Base-by-base conservation (phyloP, 495 filamentous ascomycete genomes). In the Penicillium desertorum region DNA sequence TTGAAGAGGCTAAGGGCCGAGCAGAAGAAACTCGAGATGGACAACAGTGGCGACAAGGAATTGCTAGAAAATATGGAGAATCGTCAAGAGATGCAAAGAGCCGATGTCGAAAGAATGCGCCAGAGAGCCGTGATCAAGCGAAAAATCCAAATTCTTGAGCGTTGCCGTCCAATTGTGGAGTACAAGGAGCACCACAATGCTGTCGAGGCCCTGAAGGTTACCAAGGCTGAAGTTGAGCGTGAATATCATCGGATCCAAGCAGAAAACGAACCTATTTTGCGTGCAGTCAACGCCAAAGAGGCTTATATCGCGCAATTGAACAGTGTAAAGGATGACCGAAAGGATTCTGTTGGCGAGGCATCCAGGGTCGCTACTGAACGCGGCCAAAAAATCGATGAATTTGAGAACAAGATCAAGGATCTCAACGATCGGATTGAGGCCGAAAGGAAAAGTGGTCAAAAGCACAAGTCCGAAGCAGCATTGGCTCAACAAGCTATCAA, bases 101-200 rank as follows among this genome's bases (percentile, higher is more conserved):
- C 86, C 7, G 92, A 96, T 64, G 92, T 97, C 5, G 86, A 94
- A 59, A 83, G 90, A 60, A 79, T 96, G 62, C 80, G 85, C 25
- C 88, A 97, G 63, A 80, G 92, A 52, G 80, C 86, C 42, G 73
- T 80, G 17, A 83, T 95, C 20, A 76, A 88, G 61, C 67, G 79
- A 51, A 84, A 78, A 20, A 80, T 94, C n/a, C 75, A 82, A 22
- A 73, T 86, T 32, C 77, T 96, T 32, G 80, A 90, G 59, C 79
- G 79, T 23, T 72, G 82, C 9, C 82, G 84, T 17, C 86, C 90
- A 0, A 72, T 93, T 32, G 79, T 87, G 2, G 71, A 78, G 45
- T 96, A 93, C 66, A 66, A 71, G 19, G 52, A 72, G 30, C 61
- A 78, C 57, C 62, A 70, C 20, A 27, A 44, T 1, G 46, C 60